Conservation (phyloP, 805 yeast species). For the Saturnispora bothae region DNA sequence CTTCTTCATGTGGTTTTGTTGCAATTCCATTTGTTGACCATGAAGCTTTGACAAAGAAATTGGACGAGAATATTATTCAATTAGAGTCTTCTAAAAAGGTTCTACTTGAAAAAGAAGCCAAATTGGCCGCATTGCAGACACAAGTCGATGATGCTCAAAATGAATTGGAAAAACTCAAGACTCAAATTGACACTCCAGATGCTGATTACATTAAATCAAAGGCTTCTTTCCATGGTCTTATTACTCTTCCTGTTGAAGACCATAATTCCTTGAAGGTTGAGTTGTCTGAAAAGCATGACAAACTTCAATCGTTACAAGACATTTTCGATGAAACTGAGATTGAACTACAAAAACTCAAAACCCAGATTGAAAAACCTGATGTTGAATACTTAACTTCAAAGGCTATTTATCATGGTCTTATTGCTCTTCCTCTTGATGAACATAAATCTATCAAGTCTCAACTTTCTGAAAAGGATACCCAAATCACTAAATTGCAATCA, state of each 20-base stretch:
- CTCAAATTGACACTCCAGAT: background rate
- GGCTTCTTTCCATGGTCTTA: background rate
- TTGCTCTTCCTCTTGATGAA: conserved; percentile 9
- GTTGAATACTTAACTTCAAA: conserved; percentile 13
- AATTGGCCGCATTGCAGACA: background rate
- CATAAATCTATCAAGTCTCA: background rate
- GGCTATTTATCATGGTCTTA: conserved; percentile 9
- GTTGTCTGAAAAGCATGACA: conserved; percentile 1
- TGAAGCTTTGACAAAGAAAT: conserved; percentile 2
- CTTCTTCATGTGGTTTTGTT: background rate
- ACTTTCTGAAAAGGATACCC: background rate
- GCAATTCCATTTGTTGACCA: conserved; percentile 9
- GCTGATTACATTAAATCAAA: background rate
- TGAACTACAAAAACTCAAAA: background rate
- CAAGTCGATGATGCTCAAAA: background rate
- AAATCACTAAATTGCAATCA: background rate
- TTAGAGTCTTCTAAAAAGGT: no score
- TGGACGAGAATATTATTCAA: no score
- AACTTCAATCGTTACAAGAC: conserved; percentile 1
- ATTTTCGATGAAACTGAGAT: background rate
- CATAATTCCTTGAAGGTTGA: background rate
- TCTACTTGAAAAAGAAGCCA: no score
- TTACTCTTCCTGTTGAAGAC: background rate
- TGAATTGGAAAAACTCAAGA: no score
- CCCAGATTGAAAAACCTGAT: conserved; percentile 13